These are phyloP conservation scores for Ettlia oleoabundans DNA, from an alignment of 139 green algal genomes.

Conservation along the genomic window DNA sequence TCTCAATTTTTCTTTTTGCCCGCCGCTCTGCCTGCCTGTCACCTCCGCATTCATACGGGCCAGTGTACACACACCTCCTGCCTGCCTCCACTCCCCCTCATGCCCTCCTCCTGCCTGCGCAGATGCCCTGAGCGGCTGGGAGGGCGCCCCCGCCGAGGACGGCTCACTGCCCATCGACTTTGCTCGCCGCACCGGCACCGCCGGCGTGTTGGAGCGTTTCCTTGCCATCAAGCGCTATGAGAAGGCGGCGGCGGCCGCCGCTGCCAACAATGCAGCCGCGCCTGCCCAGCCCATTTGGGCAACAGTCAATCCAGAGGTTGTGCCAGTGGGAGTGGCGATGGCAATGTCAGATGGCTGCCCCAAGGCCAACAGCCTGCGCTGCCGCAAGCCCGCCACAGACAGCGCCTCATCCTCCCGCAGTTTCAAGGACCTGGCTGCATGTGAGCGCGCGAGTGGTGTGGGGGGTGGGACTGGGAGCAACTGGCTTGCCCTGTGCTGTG, in stretches of 20 bases:
- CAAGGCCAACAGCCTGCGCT: conserved; percentile 1
- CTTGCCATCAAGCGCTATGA: conserved; percentile 22
- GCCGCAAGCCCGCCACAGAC: background rate
- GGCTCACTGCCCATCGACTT: conserved; percentile 48
- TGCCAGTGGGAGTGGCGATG: too few species aligned
- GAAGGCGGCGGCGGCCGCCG: background rate
- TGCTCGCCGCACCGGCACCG: conserved; percentile 28
- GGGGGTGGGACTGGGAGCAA: too few species aligned
- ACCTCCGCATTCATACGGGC: too few species aligned
- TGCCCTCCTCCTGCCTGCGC: too few species aligned
- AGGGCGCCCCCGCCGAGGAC: conserved; percentile 31
- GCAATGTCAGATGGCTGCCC: background rate
- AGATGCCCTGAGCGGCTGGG: conserved; percentile 45
- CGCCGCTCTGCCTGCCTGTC: too few species aligned
- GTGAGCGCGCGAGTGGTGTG: too few species aligned
- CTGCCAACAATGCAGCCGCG: background rate
- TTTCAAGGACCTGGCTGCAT: too few species aligned
- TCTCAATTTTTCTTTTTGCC: too few species aligned
- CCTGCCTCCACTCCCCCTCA: too few species aligned
- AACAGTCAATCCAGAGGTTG: too few species aligned
- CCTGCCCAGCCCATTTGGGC: background rate
- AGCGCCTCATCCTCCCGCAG: conserved; percentile 16
- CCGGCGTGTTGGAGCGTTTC: conserved; percentile 36
- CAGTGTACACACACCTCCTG: too few species aligned
- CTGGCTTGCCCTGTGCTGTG: too few species aligned